Evolutionary conservation across 176 grass and related monocot species (phyloP), one percentile per base, ranked within the genome.

Genomic region (Metroxylon sagu): DNA sequence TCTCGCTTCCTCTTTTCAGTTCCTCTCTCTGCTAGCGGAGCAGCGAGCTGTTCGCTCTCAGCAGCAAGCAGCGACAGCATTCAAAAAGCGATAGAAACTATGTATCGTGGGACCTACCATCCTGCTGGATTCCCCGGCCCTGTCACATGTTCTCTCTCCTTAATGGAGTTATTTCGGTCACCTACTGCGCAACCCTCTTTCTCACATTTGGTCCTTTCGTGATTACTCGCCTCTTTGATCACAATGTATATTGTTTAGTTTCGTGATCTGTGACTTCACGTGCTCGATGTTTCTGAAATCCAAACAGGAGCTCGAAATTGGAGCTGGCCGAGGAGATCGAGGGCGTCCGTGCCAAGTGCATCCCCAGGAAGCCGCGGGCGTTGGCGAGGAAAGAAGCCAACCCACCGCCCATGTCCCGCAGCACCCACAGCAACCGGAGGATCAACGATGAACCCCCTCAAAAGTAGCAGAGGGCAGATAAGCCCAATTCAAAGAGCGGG

Each of bases 361-460:
- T 79, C 31, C 76, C 76, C 4, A 72, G 76, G 61, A 79, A 72
- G 31, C 52, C 60, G 16, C 63, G 53, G 31, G 27, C 5, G 21
- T 8, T 17, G 14, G 59, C 28, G 30, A 68, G 43, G 54, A 67
- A 62, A 59, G 73, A 76, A 19, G 21, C 35, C 10, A 43, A 8
- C 8, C 35, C 35, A 3, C 35, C 52, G 7, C 35, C 52, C 25
- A 53, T 72, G n/a, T 72, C 76, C 30, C 52, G 76, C 21, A 79
- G 76, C 60, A 79, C 65, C 58, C 57, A 72, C 23, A 68, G 76
- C 12, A 65, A 25, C 60, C 72, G 72, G 60, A 68, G 76, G 56
- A 66, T 66, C 25, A 64, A 19, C 18, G 76, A 79, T 52, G 76
- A 61, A 23, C 52, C 57, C 19, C 26, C 19, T 15, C 31, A 48